Conservation (phyloP, 768 basidiomycete species). For the Hysterangium stoloniferum region DNA sequence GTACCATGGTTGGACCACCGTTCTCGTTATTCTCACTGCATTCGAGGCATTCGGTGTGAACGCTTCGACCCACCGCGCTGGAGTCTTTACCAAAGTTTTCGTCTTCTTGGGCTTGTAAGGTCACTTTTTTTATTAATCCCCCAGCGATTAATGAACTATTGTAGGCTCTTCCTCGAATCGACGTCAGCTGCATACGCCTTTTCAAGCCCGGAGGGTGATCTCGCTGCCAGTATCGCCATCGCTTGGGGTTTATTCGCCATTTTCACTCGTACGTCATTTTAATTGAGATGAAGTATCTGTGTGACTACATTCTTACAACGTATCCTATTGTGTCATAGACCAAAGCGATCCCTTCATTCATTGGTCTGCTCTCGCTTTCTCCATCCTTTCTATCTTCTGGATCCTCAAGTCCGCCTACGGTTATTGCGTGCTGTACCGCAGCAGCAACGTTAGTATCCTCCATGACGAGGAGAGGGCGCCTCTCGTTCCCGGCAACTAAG, state of each 20-base stretch:
- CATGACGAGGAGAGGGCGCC: conserved; percentile 86
- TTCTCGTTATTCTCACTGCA: conserved; percentile 71
- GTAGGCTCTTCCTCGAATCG: conserved; percentile 83
- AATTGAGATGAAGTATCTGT: not conserved
- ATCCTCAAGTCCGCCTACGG: conserved; percentile 71
- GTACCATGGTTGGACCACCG: conserved; percentile 89
- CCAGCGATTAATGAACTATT: conserved; percentile 6
- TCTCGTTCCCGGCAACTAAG: conserved; percentile 42
- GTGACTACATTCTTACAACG: conserved; percentile 10
- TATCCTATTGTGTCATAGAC: conserved; percentile 27
- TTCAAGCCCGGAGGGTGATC: conserved; percentile 81
- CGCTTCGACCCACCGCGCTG: conserved; percentile 52
- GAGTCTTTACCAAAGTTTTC: conserved; percentile 90
- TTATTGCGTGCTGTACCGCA: conserved; percentile 32
- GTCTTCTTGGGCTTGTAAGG: conserved; percentile 85
- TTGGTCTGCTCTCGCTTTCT: conserved; percentile 81
- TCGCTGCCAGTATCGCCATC: conserved; percentile 87
- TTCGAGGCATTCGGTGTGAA: conserved; percentile 89
- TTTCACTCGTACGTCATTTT: conserved; percentile 41
- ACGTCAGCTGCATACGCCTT: conserved; percentile 94
- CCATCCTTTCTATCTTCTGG: conserved; percentile 78
- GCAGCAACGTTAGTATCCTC: conserved; percentile 46
- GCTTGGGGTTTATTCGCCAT: conserved; percentile 93
- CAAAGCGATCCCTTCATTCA: conserved; percentile 74
- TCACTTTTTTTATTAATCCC: conserved; percentile 10